Evolutionary conservation across 2,329 filamentous ascomycete species (phyloP).

Genomic region (Dothideomycetes sp.): DNA sequence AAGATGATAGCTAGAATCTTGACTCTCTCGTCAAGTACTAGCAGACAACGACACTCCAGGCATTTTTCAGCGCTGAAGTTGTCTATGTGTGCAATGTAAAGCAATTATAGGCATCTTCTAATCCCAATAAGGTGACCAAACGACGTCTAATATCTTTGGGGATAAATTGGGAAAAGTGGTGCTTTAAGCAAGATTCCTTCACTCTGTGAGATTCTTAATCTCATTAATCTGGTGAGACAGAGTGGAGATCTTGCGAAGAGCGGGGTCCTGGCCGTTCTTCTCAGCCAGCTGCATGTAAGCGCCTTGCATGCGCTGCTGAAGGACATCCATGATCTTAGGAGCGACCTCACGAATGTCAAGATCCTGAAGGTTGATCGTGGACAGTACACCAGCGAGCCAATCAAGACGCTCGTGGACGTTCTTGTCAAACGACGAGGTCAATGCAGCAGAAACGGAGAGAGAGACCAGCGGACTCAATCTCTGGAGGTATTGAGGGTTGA

Average conservation of each 20-base stretch:
- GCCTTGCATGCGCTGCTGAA: slow-evolving; percentile 44
- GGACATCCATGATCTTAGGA: slow-evolving; percentile 49
- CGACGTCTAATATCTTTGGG: no score
- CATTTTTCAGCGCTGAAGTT: no score
- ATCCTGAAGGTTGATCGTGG: slow-evolving; percentile 12
- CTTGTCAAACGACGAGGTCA: slow-evolving; percentile 44
- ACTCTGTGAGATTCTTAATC: slow-evolving; percentile 9
- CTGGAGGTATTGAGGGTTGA: slow-evolving; percentile 45
- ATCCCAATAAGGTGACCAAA: no score
- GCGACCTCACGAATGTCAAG: slow-evolving; percentile 44
- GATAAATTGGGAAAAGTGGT: no score
- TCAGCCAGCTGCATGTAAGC: slow-evolving; percentile 47
- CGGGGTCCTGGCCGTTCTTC: slow-evolving; percentile 38
- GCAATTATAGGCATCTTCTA: no score
- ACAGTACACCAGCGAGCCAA: slow-evolving; percentile 17
- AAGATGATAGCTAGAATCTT: no score
- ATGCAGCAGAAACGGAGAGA: slow-evolving; percentile 51
- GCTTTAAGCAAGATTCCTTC: no score
- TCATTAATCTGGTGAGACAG: slow-evolving; percentile 19
- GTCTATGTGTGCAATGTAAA: no score
- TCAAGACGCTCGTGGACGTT: slow-evolving; percentile 43
- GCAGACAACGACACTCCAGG: no score
- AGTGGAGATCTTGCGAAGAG: slow-evolving; percentile 21
- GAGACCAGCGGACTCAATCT: slow-evolving; percentile 46
- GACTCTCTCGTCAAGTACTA: no score